These are phyloP conservation scores for Huntiella decipiens DNA, from an alignment of 2,329 filamentous ascomycete species.

Conservation along the genomic window DNA sequence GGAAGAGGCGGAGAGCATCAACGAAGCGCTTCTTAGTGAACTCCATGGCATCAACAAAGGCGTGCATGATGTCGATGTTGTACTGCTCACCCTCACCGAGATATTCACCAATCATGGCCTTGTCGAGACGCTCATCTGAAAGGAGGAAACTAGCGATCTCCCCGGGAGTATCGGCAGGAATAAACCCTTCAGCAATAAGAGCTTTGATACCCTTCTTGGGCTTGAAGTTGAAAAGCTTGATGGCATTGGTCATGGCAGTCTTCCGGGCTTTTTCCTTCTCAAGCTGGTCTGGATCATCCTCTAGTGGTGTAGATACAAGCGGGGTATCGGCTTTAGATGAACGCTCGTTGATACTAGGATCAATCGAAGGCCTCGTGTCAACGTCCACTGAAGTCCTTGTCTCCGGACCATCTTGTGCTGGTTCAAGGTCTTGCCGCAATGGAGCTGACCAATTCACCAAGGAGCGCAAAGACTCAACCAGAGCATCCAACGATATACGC, in stretches of 20 bases:
- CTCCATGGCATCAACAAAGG: constrained; percentile 90
- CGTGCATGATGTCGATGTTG: constrained; percentile 95
- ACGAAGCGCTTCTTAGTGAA: constrained; percentile 85
- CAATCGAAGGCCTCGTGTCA: constrained; percentile 44
- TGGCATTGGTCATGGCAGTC: constrained; percentile 74
- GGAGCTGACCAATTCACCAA: constrained; percentile 76
- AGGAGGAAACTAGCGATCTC: constrained; percentile 75
- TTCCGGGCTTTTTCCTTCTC: constrained; percentile 90
- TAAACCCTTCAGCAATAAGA: constrained; percentile 70
- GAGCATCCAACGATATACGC: constrained; percentile 66
- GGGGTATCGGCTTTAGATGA: constrained; percentile 38
- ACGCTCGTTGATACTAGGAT: constrained; percentile 40
- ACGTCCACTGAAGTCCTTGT: constrained; percentile 21
- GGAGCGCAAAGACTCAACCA: constrained; percentile 76
- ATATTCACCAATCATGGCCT: constrained; percentile 82
- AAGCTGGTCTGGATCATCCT: constrained; percentile 86
- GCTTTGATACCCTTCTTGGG: constrained; percentile 83
- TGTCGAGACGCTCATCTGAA: constrained; percentile 68
- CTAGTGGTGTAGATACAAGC: constrained; percentile 40
- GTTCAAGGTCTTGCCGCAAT: constrained; percentile 36
- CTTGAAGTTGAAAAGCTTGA: constrained; percentile 93
- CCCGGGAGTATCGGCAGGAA: constrained; percentile 54
- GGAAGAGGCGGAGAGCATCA: constrained; percentile 72
- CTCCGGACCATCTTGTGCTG: constrained; percentile 18
- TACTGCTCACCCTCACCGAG: constrained; percentile 83